Percentiles rank a stretch among this genome's conserved stretches.
Evolutionary conservation across 805 yeast genomes (phyloP).

Genomic region (Saccharomyces eubayanus): DNA sequence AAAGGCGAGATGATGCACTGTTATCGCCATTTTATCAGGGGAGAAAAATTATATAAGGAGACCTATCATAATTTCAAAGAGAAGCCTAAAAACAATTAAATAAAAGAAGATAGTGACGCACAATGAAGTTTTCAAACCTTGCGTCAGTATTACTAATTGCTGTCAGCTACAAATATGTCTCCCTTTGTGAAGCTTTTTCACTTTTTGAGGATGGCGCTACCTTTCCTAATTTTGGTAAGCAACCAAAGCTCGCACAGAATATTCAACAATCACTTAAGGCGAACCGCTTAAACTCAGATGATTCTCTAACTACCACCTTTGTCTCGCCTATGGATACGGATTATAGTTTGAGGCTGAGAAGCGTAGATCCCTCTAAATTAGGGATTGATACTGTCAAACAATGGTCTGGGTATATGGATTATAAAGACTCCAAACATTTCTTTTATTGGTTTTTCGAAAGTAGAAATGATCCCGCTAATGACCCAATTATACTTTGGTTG

Average conservation of each 20-base stretch:
- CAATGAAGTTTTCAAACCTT: not conserved
- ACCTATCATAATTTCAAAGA: not conserved
- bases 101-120: not conserved
- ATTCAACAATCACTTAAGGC: conserved; percentile 3
- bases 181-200: conserved; percentile 1
- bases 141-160: not conserved
- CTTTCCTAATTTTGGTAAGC: conserved; percentile 3
- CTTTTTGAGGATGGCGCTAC: conserved; percentile 5
- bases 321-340: conserved; percentile 11
- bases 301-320: not conserved
- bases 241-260: conserved; percentile 6
- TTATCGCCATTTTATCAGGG: not conserved
- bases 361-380: conserved; percentile 32
- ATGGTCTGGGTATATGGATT: conserved; percentile 76
- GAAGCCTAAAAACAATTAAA: not conserved
- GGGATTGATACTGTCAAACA: conserved; percentile 78
- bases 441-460: conserved; percentile 93
- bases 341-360: conserved; percentile 20
- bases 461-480: conserved; percentile 75
- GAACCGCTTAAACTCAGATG: not conserved
- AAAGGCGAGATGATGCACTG: not conserved
- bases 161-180: not conserved
- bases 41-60: not conserved
- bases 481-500: conserved; percentile 81
- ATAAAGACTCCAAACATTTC: conserved; percentile 69